Evolutionary conservation across 306 rosid genomes (phyloP), one percentile per base, ranked within the genome.

Genomic region (Crataegus laevigata): DNA sequence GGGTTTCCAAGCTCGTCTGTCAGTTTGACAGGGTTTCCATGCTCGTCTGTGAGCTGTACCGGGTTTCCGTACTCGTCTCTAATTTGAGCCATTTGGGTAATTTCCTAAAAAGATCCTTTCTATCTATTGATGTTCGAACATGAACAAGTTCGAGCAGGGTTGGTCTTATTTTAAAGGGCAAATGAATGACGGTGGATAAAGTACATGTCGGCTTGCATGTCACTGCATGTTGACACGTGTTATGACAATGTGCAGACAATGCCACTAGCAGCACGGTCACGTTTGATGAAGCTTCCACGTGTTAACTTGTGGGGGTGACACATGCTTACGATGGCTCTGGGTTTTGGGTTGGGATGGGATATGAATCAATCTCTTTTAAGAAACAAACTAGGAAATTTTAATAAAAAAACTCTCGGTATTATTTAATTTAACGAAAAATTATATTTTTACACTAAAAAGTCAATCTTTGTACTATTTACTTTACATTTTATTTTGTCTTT

Each of bases 1-100:
- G 96, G 96, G 28, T 81, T 62, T 42, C 98, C 98, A 15, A 72
- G 82, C 82, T 91, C 91, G 30, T 91, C 91, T 2, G 90, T 91
- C 62, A 90, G 47, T 55, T 72, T 76, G 22, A 90, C 94, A 0
- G 94, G 96, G 67, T 88, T 86, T 10, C 98, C 96, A 18, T 65
- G 65, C 58, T 86, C 78, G 68, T 94, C 96, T 3, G 93, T 87
- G 55, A 87, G 89, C 30, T 72, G 82, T 28, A 91, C 75, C 22
- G 84, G 96, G 84, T 91, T 86, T 24, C 96, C 98, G 42, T 19
- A 65, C 74, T 83, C 83, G 55, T 94, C 96, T 47, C 86, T 78
- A 2, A 94, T 67, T 26, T 86, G 87, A 4, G 87, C 92, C 98
- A 90, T 93, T 77, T 43, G 24, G 38, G n/a, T 11, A 6, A 19